Conservation (phyloP, 129 eudicot species). For the Lonicera japonica region DNA sequence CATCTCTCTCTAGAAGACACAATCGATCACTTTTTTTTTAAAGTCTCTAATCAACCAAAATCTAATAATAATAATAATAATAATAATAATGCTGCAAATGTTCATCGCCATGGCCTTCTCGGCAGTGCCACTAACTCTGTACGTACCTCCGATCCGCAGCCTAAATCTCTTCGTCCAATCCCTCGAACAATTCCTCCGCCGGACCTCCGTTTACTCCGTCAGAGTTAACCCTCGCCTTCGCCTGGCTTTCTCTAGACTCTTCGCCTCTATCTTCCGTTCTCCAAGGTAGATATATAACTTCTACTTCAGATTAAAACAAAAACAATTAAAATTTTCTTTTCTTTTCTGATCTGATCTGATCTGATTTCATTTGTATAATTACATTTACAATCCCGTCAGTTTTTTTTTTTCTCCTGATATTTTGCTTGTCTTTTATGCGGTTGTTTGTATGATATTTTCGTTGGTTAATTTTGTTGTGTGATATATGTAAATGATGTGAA, state of each 20-base stretch:
- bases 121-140: constrained; percentile 76
- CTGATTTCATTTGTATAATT: neutral
- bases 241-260: constrained; percentile 32
- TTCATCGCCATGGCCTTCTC: constrained; percentile 77
- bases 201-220: constrained; percentile 27
- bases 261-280: constrained; percentile 24
- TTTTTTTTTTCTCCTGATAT: too few species aligned
- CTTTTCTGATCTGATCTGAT: neutral
- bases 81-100: constrained; percentile 59
- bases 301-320: neutral
- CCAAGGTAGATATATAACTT: constrained; percentile 19
- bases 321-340: neutral
- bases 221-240: constrained; percentile 46
- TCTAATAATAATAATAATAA: too few species aligned
- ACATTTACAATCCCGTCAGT: neutral
- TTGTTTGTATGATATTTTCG: neutral
- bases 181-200: constrained; percentile 37
- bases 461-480: neutral
- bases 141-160: constrained; percentile 78
- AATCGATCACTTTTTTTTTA: too few species aligned
- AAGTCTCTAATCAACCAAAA: too few species aligned
- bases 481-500: neutral
- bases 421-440: too few species aligned
- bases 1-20: too few species aligned
- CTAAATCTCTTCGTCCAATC: constrained; percentile 56